phyloP scores from a whole-genome alignment of 2,329 filamentous ascomycete species.

The Cercospora citrullina region DNA sequence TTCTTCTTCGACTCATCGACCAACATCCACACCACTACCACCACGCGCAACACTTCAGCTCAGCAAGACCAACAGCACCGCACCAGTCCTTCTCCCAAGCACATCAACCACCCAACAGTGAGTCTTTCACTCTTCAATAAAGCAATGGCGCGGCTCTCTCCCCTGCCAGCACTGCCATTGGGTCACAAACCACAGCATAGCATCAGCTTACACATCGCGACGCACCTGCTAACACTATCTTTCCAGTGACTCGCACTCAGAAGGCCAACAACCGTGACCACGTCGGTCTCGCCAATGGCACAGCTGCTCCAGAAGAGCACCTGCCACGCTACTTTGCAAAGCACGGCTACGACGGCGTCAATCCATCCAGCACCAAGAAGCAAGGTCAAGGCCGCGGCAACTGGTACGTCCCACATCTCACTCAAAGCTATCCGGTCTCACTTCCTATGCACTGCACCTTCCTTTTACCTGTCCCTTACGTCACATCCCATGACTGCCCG shows the following conservation, averaged over 20 bases:
- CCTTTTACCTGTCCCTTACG: not conserved
- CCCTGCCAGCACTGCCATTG: conserved; percentile 11
- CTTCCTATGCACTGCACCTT: conserved; percentile 15
- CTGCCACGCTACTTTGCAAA: conserved; percentile 94
- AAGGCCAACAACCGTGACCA: conserved; percentile 95
- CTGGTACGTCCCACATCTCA: conserved; percentile 64
- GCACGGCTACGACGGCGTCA: conserved; percentile 72
- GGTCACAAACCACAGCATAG: conserved; percentile 8
- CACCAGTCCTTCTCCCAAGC: not conserved
- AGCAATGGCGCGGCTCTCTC: not conserved
- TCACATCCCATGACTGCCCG: conserved; percentile 1
- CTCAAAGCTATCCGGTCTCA: conserved; percentile 14
- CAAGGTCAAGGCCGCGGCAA: conserved; percentile 89
- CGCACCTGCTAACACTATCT: conserved; percentile 16
- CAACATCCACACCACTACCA: not conserved
- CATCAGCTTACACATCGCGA: not conserved
- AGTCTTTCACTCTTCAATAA: not conserved
- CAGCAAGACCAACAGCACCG: not conserved
- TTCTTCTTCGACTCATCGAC: not conserved
- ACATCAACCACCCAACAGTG: conserved; percentile 9
- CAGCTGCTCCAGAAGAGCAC: conserved; percentile 66
- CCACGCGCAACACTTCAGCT: not conserved
- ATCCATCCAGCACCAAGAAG: conserved; percentile 96
- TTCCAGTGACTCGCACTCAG: conserved; percentile 91
- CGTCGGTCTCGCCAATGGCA: conserved; percentile 73